Percentiles rank a stretch among this genome's conserved stretches.
phyloP scores from a whole-genome alignment of 2,329 filamentous ascomycete species.

The Curvularia sp. region DNA sequence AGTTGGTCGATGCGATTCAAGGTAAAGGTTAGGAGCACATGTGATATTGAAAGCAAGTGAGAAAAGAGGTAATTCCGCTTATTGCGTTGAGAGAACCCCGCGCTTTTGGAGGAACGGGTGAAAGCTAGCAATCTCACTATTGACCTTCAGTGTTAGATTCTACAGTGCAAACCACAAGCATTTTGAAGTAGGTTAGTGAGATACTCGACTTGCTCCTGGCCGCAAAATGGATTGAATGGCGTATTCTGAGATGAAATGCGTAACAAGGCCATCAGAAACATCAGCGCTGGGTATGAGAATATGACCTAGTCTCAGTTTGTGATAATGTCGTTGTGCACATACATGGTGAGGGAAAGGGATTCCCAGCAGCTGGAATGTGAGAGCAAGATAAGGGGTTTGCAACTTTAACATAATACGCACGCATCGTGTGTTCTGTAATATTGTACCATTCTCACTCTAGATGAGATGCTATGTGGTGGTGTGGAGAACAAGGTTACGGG shows the following conservation, averaged over 20 bases:
- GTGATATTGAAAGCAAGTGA: not conserved
- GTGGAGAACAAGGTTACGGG: no score
- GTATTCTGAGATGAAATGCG: not conserved
- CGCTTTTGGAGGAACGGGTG: not conserved
- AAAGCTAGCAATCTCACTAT: not conserved
- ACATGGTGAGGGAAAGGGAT: no score
- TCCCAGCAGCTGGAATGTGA: no score
- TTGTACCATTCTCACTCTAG: no score
- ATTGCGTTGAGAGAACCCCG: not conserved
- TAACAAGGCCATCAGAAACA: not conserved
- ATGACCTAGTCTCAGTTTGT: no score
- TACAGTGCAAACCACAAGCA: not conserved
- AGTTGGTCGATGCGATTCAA: not conserved
- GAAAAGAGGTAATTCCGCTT: not conserved
- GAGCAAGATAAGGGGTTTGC: no score
- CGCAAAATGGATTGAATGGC: not conserved
- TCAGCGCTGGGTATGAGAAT: no score
- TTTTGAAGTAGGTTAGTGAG: not conserved
- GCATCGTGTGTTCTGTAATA: no score
- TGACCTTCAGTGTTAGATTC: not conserved
- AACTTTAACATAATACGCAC: no score
- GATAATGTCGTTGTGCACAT: no score
- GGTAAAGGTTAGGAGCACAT: not conserved
- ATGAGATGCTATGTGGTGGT: no score
- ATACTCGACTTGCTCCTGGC: not conserved